Conservation (phyloP, 2,329 filamentous ascomycete genomes). For the Botrytis hyacinthi region DNA sequence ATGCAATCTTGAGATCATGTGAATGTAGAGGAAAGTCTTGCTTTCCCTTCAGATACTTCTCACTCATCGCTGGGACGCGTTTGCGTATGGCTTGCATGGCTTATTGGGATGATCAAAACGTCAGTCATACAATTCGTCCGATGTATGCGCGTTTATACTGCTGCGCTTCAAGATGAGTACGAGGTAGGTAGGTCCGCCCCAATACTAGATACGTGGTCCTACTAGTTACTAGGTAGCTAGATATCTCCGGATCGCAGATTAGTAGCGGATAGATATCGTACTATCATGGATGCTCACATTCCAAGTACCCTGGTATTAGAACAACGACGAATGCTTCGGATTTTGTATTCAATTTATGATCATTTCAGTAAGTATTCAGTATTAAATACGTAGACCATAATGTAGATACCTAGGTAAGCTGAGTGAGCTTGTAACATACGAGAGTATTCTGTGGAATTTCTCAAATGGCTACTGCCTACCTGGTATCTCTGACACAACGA, state of each 20-base stretch:
- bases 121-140: background rate
- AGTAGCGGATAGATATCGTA: background rate
- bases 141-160: background rate
- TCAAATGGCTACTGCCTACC: no score
- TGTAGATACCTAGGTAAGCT: background rate
- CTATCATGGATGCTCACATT: background rate
- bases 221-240: background rate
- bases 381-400: no score
- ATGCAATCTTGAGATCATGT: background rate
- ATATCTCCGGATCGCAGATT: background rate
- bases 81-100: background rate
- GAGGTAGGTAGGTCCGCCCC: background rate
- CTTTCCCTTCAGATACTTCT: background rate
- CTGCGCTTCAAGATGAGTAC: background rate
- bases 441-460: background rate
- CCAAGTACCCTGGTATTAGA: no score
- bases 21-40: fast-evolving
- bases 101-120: background rate
- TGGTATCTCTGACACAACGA: background rate
- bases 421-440: background rate
- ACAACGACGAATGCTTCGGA: no score
- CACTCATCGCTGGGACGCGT: background rate
- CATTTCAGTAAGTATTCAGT: no score
- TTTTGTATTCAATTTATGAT: no score
- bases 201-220: background rate